Evolutionary conservation across 2,329 filamentous ascomycete species (phyloP), one percentile per base, ranked within the genome.

Genomic region (Xylariaceae sp.): DNA sequence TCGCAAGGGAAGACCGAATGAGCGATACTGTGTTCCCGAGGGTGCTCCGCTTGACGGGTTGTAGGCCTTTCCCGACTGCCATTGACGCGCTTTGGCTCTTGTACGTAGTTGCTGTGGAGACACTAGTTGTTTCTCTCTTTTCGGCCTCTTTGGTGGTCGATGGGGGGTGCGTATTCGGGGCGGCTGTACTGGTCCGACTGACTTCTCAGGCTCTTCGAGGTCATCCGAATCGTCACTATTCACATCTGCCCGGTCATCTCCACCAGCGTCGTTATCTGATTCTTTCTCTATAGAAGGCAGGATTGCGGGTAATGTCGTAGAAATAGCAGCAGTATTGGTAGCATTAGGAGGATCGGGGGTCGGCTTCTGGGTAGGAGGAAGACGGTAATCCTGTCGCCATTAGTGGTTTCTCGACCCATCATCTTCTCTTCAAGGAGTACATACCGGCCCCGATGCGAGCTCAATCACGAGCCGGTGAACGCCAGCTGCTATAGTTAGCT

Each of bases 51-150:
- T 60, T 41, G 55, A 57, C 12, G 50, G 52, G n/a, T 65, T 50
- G n/a, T 59, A 62, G 19, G 55, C 48, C 53, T 53, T 67, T 26
- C 66, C 65, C 4, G 69, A 67, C 46, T 70, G 67, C 69, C 69
- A 71, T 19, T 66, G 62, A n/a, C 41, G 49, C 7, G 67, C 67
- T 43, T 67, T 68, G n/a, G 46, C 58, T 58, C 59, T 65, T 11
- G 65, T 63, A 24, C 58, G 63, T 17, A 62, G 24, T 31, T 66
- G 62, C 40, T 67, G 67, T 1, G 63, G 60, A 17, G 64, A 65
- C 24, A 58, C 37, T 1, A 29, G 28, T 6, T 39, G 19, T 29
- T 55, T 60, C 24, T 56, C 61, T 47, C 54, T 64, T 11, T 59
- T 63, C 7, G 5, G 36, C 29, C 16, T 49, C 28, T 19, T 59